These are phyloP conservation scores for Pseudocercospora vitis DNA, from an alignment of 2,329 filamentous ascomycete species.

Conservation along the genomic window DNA sequence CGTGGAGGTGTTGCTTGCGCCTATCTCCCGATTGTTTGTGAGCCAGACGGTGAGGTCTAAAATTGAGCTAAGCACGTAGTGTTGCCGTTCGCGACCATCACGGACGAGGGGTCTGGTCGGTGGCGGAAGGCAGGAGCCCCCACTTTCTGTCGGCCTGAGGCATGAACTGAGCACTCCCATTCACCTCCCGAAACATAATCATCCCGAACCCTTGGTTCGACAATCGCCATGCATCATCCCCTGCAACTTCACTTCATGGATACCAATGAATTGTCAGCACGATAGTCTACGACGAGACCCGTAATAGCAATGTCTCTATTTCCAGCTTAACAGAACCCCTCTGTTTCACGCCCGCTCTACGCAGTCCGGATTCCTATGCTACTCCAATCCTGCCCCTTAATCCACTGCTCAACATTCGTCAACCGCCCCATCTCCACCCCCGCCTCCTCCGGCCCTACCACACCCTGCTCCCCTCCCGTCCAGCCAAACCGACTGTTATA, in stretches of 20 bases:
- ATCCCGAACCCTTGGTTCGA: no score
- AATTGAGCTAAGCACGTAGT: slow-evolving; percentile 3
- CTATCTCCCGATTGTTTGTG: background rate
- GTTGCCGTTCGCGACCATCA: background rate
- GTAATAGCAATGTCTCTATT: background rate
- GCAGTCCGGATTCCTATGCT: background rate
- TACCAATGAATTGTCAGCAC: no score
- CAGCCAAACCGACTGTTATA: slow-evolving; percentile 26
- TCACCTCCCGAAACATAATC: no score
- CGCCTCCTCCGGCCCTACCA: slow-evolving; percentile 23
- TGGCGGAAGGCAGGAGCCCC: background rate
- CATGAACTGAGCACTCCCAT: background rate
- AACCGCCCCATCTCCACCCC: slow-evolving; percentile 22
- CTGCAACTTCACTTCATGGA: no score
- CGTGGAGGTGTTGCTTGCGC: background rate
- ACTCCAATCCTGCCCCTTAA: slow-evolving; percentile 25
- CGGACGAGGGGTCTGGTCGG: background rate
- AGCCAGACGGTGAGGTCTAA: background rate
- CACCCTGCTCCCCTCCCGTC: slow-evolving; percentile 28
- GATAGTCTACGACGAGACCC: no score
- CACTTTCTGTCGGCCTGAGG: background rate
- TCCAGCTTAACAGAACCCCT: no score
- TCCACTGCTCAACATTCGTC: slow-evolving; percentile 25
- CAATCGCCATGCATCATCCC: no score
- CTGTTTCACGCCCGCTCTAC: no score